Conservation (phyloP, 2,329 filamentous ascomycete genomes). For the Xylariaceae sp. region DNA sequence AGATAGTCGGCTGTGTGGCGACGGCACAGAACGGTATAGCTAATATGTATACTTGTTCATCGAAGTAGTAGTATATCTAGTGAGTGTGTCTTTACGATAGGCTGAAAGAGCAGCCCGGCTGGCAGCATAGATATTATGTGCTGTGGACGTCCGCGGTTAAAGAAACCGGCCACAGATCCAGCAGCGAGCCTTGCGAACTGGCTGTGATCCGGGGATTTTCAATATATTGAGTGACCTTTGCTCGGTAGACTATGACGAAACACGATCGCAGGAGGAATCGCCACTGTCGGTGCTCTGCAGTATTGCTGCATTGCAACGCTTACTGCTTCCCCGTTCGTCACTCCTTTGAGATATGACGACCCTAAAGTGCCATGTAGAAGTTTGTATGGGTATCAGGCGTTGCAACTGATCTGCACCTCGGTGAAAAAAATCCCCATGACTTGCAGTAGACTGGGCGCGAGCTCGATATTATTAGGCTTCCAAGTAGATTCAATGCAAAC, state of each 20-base stretch:
- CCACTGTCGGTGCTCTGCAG: conserved; percentile 14
- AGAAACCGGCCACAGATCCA: neutral
- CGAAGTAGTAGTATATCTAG: neutral
- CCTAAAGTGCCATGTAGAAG: conserved; percentile 9
- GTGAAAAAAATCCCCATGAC: conserved; percentile 29
- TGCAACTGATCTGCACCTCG: conserved; percentile 21
- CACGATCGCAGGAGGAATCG: conserved; percentile 11
- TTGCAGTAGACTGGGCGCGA: conserved; percentile 24
- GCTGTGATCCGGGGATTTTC: conserved; percentile 11
- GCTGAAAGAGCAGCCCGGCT: too few relatives aligned
- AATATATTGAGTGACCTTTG: conserved; percentile 1
- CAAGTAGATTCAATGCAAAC: conserved; percentile 9
- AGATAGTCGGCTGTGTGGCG: neutral
- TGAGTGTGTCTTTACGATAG: too few relatives aligned
- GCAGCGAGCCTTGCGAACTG: conserved; percentile 10
- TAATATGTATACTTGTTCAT: neutral
- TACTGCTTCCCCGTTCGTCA: conserved; percentile 11
- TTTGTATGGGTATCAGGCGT: neutral
- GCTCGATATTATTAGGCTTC: conserved; percentile 22
- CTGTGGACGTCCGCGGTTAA: neutral
- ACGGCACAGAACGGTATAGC: neutral
- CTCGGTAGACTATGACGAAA: conserved; percentile 27
- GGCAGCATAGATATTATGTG: too few relatives aligned
- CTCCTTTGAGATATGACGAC: conserved; percentile 19
- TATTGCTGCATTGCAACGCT: conserved; percentile 22